Conservation (phyloP, 805 yeast genomes). For the Pichia occidentalis region DNA sequence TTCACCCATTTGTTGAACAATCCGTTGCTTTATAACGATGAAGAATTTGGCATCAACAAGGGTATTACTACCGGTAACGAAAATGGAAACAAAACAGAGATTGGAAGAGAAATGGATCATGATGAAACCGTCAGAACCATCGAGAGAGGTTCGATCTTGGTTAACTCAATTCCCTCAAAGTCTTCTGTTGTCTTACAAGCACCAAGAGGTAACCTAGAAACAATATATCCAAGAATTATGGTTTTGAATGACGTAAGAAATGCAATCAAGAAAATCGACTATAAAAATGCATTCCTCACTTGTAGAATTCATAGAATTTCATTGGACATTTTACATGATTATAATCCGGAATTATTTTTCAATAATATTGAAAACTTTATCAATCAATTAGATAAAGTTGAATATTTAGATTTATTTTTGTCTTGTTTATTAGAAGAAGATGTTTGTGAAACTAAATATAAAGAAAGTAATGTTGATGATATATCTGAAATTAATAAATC, state of each 20-base stretch:
- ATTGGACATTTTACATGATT: slow-evolving; percentile 83
- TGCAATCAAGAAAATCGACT: slow-evolving; percentile 51
- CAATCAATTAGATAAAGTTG: slow-evolving; percentile 61
- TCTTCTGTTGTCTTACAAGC: slow-evolving; percentile 85
- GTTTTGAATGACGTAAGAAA: slow-evolving; percentile 77
- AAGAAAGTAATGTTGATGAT: slow-evolving; percentile 48
- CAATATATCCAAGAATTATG: slow-evolving; percentile 89
- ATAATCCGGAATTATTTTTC: slow-evolving; percentile 64
- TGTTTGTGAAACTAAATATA: slow-evolving; percentile 74
- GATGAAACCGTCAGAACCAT: slow-evolving; percentile 87
- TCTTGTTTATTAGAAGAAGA: slow-evolving; percentile 84
- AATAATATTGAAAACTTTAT: slow-evolving; percentile 61
- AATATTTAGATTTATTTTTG: slow-evolving; percentile 77
- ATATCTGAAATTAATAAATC: slow-evolving; percentile 5
- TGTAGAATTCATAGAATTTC: slow-evolving; percentile 92
- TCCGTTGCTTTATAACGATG: slow-evolving; percentile 18
- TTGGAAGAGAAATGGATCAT: slow-evolving; percentile 57
- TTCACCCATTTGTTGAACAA: slow-evolving; percentile 57
- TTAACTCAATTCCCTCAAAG: slow-evolving; percentile 73
- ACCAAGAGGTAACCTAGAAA: slow-evolving; percentile 93
- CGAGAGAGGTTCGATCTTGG: slow-evolving; percentile 87
- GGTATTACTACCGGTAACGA: slow-evolving; percentile 44
- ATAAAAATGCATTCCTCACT: slow-evolving; percentile 65
- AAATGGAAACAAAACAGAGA: slow-evolving; percentile 10
- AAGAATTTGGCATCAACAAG: slow-evolving; percentile 9